Evolutionary conservation across 2,329 filamentous ascomycete species (phyloP).

Genomic region (Alternaria atra): DNA sequence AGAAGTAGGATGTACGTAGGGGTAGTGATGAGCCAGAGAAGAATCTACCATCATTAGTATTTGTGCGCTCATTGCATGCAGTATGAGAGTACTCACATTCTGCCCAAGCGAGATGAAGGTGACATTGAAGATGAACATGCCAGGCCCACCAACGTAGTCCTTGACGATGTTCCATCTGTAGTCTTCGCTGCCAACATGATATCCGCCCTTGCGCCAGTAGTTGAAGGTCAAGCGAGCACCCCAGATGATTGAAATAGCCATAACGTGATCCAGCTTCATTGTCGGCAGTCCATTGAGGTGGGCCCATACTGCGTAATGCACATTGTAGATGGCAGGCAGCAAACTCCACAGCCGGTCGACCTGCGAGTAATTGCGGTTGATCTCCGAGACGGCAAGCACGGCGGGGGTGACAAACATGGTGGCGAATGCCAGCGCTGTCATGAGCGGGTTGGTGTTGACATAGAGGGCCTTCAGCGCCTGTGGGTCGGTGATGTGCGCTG

Average conservation of each 20-base stretch:
- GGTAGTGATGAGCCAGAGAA: conserved; percentile 80
- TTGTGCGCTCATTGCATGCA: not conserved
- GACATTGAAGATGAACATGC: conserved; percentile 87
- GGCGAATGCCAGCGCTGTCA: conserved; percentile 77
- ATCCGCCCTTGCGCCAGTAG: conserved; percentile 95
- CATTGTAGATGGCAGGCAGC: conserved; percentile 84
- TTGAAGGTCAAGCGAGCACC: conserved; percentile 93
- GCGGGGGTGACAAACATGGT: conserved; percentile 73
- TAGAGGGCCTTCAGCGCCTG: conserved; percentile 77
- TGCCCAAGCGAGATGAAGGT: conserved; percentile 89
- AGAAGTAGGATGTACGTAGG: conserved; percentile 88
- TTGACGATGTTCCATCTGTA: conserved; percentile 89
- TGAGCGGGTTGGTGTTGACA: conserved; percentile 82
- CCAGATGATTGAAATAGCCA: conserved; percentile 78
- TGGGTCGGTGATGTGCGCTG: conserved; percentile 67
- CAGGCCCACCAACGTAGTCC: conserved; percentile 66
- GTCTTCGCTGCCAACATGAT: conserved; percentile 87
- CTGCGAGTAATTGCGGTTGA: conserved; percentile 96
- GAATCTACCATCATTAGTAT: conserved; percentile 58
- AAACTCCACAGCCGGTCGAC: conserved; percentile 93
- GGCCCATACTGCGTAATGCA: conserved; percentile 85
- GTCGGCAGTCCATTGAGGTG: conserved; percentile 76
- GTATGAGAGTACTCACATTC: conserved; percentile 52
- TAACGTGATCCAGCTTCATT: conserved; percentile 74
- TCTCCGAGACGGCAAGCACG: conserved; percentile 79